phyloP scores from a whole-genome alignment of 2,329 filamentous ascomycete species.

The Diplocarpon rosae region DNA sequence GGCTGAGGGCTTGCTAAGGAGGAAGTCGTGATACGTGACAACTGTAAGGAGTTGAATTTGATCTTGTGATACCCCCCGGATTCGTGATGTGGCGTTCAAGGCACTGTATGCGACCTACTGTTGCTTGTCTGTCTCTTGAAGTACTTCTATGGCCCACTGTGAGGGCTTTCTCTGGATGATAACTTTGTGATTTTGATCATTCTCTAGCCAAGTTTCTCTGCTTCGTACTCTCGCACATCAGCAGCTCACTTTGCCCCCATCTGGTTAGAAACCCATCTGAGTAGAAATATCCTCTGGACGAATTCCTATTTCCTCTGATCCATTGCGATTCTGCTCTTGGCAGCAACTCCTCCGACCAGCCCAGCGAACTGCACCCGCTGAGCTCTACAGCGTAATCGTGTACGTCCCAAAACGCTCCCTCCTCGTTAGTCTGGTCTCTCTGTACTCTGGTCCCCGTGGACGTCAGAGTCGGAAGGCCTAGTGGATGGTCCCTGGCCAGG shows the following conservation, averaged over 20 bases:
- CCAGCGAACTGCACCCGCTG: too few relatives aligned
- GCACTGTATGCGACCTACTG: not conserved
- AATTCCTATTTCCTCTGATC: too few relatives aligned
- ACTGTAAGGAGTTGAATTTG: constrained; percentile 1
- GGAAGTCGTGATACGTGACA: constrained; percentile 8
- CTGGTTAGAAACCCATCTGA: too few relatives aligned
- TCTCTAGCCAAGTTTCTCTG: not conserved
- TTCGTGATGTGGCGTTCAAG: constrained; percentile 3
- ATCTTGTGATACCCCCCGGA: constrained; percentile 10
- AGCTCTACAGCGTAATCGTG: too few relatives aligned
- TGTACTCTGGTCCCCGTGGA: constrained; percentile 17
- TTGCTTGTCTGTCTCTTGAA: not conserved
- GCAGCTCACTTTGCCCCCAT: not conserved
- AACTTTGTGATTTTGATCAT: not conserved
- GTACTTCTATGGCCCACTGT: not conserved
- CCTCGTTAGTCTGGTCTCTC: too few relatives aligned
- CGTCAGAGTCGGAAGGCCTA: constrained; percentile 6
- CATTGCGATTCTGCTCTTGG: too few relatives aligned
- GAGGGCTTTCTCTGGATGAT: not conserved
- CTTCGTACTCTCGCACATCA: constrained; percentile 1
- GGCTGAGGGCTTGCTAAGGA: constrained; percentile 21
- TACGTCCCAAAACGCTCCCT: too few relatives aligned
- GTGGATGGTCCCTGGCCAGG: constrained; percentile 10
- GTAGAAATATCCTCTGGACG: too few relatives aligned
- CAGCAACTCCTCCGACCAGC: too few relatives aligned